These are phyloP conservation scores for Pythium angustatum DNA, from an alignment of 352 stramenopile genomes.

Conservation along the genomic window DNA sequence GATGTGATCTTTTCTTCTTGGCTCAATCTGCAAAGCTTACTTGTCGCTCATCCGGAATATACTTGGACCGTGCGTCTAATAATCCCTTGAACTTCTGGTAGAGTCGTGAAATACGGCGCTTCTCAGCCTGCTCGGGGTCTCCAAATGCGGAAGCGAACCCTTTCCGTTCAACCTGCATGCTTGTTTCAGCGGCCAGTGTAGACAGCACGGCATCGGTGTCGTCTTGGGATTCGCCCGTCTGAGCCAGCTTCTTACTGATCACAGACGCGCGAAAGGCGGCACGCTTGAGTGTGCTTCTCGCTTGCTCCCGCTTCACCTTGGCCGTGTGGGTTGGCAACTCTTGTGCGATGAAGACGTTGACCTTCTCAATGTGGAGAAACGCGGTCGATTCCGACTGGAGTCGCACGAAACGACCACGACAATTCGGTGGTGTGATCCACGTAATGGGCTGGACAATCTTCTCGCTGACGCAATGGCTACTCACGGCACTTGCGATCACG, in stretches of 20 bases:
- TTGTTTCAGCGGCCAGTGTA: neutral
- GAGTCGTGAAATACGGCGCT: conserved; percentile 56
- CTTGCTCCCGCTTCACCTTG: conserved; percentile 10
- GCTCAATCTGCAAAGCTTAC: neutral
- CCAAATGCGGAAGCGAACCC: conserved; percentile 11
- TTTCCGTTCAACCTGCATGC: neutral
- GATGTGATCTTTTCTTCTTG: neutral
- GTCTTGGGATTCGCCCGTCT: neutral
- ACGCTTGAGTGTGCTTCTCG: conserved; percentile 38
- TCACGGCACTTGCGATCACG: conserved; percentile 54
- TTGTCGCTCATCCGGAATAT: conserved; percentile 29
- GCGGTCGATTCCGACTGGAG: conserved; percentile 48
- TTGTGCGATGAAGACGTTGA: conserved; percentile 54
- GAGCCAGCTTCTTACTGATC: conserved; percentile 27
- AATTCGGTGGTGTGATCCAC: conserved; percentile 51
- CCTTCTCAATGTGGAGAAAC: conserved; percentile 60
- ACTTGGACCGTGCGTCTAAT: conserved; percentile 51
- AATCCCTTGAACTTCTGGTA: conserved; percentile 63
- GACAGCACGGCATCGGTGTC: neutral
- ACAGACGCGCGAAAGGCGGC: conserved; percentile 60
- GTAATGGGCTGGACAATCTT: conserved; percentile 36
- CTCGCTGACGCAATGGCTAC: conserved; percentile 35
- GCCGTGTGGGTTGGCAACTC: conserved; percentile 21
- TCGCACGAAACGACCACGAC: conserved; percentile 60
- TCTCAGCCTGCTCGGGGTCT: conserved; percentile 53